Conservation (phyloP, 306 rosid species). For the Castanea mollissima region DNA sequence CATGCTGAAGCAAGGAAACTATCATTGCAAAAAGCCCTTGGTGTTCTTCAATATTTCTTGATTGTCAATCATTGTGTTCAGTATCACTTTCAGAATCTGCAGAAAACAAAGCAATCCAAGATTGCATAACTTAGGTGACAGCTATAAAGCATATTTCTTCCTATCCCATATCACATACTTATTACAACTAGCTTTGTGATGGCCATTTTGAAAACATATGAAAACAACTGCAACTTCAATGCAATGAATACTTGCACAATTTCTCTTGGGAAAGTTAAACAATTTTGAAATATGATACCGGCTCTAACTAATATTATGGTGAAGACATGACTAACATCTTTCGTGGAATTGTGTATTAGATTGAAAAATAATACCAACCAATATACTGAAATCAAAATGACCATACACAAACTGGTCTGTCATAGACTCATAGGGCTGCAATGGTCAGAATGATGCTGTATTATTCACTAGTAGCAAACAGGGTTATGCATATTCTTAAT, state of each 20-base stretch:
- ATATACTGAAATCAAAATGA: no score
- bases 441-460: no score
- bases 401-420: no score
- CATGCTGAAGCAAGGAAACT: neutral
- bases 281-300: neutral
- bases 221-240: neutral
- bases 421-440: no score
- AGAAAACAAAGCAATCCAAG: neutral
- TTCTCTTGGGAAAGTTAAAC: neutral
- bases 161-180: neutral
- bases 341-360: no score
- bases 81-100: conserved; percentile 92
- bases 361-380: no score
- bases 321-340: no score
- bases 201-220: neutral
- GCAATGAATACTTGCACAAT: neutral
- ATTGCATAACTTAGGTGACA: conserved; percentile 5
- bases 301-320: no score
- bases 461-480: no score
- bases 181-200: neutral
- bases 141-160: neutral
- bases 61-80: conserved; percentile 70
- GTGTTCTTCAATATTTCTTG: neutral
- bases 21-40: neutral
- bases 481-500: no score